These are phyloP conservation scores for Penicillium sp. DNA, from an alignment of 2,329 filamentous ascomycete genomes.

Conservation along the genomic window DNA sequence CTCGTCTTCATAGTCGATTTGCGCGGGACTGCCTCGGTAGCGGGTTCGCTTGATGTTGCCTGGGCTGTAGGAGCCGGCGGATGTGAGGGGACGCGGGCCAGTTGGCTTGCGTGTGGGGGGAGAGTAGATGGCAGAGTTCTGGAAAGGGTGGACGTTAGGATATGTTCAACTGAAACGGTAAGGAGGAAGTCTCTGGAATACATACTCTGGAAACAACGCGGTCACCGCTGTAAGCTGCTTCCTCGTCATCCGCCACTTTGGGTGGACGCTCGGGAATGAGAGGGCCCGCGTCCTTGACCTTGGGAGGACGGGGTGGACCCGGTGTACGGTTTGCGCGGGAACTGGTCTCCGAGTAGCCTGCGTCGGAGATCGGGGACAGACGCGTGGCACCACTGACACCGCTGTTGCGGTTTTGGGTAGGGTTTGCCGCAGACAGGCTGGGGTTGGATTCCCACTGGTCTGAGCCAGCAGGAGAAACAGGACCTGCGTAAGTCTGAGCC, in stretches of 20 bases:
- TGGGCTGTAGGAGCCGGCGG: conserved; percentile 36
- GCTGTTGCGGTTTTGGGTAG: conserved; percentile 35
- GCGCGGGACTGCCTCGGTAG: conserved; percentile 42
- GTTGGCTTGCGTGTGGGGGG: conserved; percentile 46
- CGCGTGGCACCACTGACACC: conserved; percentile 39
- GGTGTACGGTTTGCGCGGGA: conserved; percentile 33
- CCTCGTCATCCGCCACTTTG: conserved; percentile 38
- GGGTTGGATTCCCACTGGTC: conserved; percentile 48
- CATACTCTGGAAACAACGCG: conserved; percentile 41
- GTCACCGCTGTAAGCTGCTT: conserved; percentile 37
- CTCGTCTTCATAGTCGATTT: conserved; percentile 38
- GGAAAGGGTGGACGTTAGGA: conserved; percentile 2
- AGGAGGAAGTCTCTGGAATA: not conserved
- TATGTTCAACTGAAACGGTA: not conserved
- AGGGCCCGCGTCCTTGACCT: conserved; percentile 57
- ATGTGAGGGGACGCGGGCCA: conserved; percentile 47
- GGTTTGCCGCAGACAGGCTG: conserved; percentile 36
- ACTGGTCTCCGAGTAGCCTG: conserved; percentile 44
- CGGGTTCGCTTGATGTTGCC: conserved; percentile 36
- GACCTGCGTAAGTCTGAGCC: conserved; percentile 52
- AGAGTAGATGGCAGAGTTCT: conserved; percentile 35
- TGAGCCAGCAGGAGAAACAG: conserved; percentile 40
- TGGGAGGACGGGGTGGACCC: conserved; percentile 51
- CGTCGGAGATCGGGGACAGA: conserved; percentile 48
- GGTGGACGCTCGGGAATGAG: conserved; percentile 53